Percentiles rank a stretch among this genome's conserved stretches.
These are phyloP conservation scores for Aspergillus haitiensis DNA, from an alignment of 495 filamentous ascomycete species.

Conservation along the genomic window DNA sequence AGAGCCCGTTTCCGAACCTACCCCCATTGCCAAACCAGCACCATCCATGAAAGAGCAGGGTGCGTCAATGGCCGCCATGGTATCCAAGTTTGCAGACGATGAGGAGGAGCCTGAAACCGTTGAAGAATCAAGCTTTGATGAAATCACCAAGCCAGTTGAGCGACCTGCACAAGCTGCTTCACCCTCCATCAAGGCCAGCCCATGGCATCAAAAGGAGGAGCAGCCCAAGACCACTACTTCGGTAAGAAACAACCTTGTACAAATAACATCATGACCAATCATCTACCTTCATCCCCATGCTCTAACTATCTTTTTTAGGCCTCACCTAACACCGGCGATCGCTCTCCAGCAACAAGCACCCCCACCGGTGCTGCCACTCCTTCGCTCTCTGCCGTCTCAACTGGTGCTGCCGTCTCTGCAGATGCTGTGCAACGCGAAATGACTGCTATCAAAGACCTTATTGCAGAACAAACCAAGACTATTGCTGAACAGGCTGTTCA, in stretches of 20 bases:
- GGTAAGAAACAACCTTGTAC: constrained; percentile 15
- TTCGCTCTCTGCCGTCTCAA: constrained; percentile 25
- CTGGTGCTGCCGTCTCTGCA: constrained; percentile 21
- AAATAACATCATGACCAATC: no score
- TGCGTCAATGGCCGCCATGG: constrained; percentile 77
- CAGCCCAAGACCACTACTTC: constrained; percentile 25
- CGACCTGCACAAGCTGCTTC: constrained; percentile 41
- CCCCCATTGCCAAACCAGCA: constrained; percentile 52
- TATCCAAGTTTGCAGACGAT: constrained; percentile 79
- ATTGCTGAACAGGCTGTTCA: constrained; percentile 47
- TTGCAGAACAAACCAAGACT: constrained; percentile 47
- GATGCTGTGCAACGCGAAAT: constrained; percentile 42
- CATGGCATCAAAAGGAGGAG: constrained; percentile 39
- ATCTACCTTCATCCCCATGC: no score
- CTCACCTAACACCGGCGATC: constrained; percentile 16
- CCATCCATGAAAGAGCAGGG: constrained; percentile 80
- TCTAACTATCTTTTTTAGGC: constrained; percentile 11
- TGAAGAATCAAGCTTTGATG: constrained; percentile 79
- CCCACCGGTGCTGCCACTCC: constrained; percentile 26
- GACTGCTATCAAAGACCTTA: constrained; percentile 45
- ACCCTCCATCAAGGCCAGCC: constrained; percentile 35
- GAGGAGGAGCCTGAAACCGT: constrained; percentile 59
- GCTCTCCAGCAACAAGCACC: constrained; percentile 18
- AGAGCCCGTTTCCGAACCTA: constrained; percentile 42
- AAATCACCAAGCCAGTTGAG: constrained; percentile 66